A percentile compares a stretch with the other conserved stretches of the same genome.
Evolutionary conservation across 768 basidiomycete genomes (phyloP).

Genomic region (Tubosaeta brunneosetosa): DNA sequence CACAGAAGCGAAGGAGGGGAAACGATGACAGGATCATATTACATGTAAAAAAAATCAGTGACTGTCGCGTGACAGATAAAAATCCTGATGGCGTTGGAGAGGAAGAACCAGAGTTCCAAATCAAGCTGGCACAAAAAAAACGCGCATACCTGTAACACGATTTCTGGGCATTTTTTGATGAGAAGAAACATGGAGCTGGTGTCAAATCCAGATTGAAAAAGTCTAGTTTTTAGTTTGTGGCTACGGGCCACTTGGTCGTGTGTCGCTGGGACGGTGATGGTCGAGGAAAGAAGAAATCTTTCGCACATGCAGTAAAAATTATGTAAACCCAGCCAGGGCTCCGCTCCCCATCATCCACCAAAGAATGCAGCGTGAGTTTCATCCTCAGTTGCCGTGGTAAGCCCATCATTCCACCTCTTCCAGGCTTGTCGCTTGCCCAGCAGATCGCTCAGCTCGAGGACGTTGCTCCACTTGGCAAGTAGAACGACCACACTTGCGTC

Average conservation of each 20-base stretch:
- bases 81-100: constrained; percentile 24
- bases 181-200: constrained; percentile 35
- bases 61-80: constrained; percentile 36
- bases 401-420: neutral
- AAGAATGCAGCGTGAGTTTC: constrained; percentile 28
- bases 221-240: constrained; percentile 22
- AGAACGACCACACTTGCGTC: constrained; percentile 1
- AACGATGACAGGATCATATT: constrained; percentile 27
- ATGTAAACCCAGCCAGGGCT: constrained; percentile 24
- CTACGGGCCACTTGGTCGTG: constrained; percentile 25
- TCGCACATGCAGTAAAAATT: constrained; percentile 27
- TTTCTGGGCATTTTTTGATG: constrained; percentile 34
- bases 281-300: constrained; percentile 21
- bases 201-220: constrained; percentile 34
- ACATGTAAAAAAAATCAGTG: constrained; percentile 36
- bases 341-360: neutral
- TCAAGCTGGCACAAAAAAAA: constrained; percentile 17
- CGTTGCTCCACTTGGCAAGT: constrained; percentile 61
- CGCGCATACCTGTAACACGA: constrained; percentile 30
- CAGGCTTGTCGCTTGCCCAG: constrained; percentile 62
- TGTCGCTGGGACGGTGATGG: constrained; percentile 34
- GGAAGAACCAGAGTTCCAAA: constrained; percentile 22
- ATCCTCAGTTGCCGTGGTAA: neutral
- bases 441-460: constrained; percentile 81
- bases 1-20: constrained; percentile 17